Evolutionary conservation across 257 asterid species (phyloP).

Genomic region (Solanum pinnatisectum): DNA sequence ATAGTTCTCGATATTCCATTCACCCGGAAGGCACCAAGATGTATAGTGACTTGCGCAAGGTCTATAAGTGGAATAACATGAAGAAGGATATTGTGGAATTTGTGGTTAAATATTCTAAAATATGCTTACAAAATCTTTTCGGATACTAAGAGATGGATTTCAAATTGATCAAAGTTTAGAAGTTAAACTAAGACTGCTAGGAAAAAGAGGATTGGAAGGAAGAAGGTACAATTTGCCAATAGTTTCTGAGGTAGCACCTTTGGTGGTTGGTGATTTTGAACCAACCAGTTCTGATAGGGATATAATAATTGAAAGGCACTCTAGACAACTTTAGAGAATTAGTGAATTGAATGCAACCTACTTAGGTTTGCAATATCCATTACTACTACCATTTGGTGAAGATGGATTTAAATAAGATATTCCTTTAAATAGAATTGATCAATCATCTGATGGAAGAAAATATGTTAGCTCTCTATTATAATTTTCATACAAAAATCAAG

Average conservation of each 20-base stretch:
- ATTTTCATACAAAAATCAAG: not conserved
- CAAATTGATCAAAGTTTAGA: not conserved
- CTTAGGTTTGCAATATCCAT: not conserved
- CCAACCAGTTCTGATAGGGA: not conserved
- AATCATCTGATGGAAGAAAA: not conserved
- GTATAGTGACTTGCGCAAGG: too few species aligned
- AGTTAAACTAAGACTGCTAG: not conserved
- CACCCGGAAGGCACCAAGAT: too few species aligned
- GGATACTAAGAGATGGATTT: not conserved
- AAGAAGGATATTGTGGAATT: too few species aligned
- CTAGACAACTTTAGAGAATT: not conserved
- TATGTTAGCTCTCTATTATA: too few species aligned
- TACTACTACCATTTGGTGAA: too few species aligned
- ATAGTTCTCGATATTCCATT: too few species aligned
- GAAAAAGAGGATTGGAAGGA: not conserved
- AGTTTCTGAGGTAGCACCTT: not conserved
- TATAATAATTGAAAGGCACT: not conserved
- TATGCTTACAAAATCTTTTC: too few species aligned
- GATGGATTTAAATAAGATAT: too few species aligned
- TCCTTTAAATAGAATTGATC: too few species aligned
- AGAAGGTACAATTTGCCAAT: not conserved
- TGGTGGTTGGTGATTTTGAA: not conserved
- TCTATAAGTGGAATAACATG: too few species aligned
- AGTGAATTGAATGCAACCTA: not conserved
- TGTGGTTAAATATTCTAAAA: too few species aligned